Evolutionary conservation across 208 protist species (phyloP).

Genomic region (Leishmania major): DNA sequence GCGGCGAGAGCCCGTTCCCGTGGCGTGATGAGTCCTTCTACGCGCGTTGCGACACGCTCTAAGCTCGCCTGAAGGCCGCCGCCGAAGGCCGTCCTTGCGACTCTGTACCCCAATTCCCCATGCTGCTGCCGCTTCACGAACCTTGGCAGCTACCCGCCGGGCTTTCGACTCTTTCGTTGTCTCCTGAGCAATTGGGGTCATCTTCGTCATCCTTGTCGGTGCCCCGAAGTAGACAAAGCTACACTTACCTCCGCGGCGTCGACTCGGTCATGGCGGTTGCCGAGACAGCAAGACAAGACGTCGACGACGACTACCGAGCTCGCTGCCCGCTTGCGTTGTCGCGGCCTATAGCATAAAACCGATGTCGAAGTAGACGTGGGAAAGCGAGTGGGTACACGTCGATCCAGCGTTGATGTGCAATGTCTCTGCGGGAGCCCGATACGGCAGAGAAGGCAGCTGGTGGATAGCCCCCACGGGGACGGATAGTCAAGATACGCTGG

Average conservation of each 20-base stretch:
- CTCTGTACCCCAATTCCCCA: slow-evolving; percentile 41
- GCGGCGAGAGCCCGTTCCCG: slow-evolving; percentile 22
- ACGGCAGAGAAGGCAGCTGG: no score
- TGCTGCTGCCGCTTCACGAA: slow-evolving; percentile 29
- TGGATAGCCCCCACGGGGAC: no score
- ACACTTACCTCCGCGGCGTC: neutral
- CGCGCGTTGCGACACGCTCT: slow-evolving; percentile 33
- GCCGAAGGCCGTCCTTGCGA: slow-evolving; percentile 25
- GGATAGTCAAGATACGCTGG: no score
- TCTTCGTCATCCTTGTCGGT: slow-evolving; percentile 37
- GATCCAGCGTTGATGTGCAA: no score
- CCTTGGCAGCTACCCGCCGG: slow-evolving; percentile 25
- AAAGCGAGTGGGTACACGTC: no score
- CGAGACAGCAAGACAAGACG: neutral
- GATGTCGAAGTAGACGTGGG: no score
- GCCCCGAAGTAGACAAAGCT: slow-evolving; percentile 7
- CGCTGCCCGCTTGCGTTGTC: no score
- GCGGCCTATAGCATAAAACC: no score
- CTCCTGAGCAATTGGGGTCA: slow-evolving; percentile 25
- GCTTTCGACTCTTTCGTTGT: slow-evolving; percentile 42
- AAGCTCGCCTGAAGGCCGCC: slow-evolving; percentile 41
- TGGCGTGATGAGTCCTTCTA: slow-evolving; percentile 28
- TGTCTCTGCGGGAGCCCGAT: no score
- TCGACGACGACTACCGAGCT: no score
- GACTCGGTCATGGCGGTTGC: neutral